Percentiles rank a stretch among this genome's conserved stretches.
Conservation (phyloP, 2,329 filamentous ascomycete species). For the Phyllosticta paracitricarpa region DNA sequence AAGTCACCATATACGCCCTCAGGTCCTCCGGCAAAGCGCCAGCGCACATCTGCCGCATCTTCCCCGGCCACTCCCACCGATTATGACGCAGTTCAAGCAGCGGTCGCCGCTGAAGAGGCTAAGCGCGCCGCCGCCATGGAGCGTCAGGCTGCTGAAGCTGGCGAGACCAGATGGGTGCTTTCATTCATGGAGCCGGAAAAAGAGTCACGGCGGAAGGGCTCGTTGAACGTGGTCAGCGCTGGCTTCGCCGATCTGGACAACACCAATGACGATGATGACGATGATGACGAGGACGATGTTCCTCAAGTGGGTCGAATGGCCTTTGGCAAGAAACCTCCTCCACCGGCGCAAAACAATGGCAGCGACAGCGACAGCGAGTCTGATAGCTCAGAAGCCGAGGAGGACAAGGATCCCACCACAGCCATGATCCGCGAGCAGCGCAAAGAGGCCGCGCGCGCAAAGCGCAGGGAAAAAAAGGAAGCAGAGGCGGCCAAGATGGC, state of each 20-base stretch:
- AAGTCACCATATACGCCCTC: conserved; percentile 40
- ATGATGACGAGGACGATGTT: conserved; percentile 23
- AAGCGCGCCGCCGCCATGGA: conserved; percentile 50
- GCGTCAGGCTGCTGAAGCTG: conserved; percentile 50
- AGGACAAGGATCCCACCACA: conserved; percentile 33
- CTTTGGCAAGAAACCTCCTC: conserved; percentile 38
- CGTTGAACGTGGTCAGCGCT: conserved; percentile 47
- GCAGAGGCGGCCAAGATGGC: conserved; percentile 38
- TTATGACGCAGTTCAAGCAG: conserved; percentile 51
- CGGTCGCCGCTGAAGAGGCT: conserved; percentile 56
- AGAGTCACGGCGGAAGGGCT: conserved; percentile 28
- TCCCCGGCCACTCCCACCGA: conserved; percentile 35
- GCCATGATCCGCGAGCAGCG: conserved; percentile 37
- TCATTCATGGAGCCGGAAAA: conserved; percentile 39
- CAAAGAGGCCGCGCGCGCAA: conserved; percentile 34
- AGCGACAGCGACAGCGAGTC: conserved; percentile 19
- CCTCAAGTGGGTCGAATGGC: conserved; percentile 35
- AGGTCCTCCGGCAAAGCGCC: conserved; percentile 52
- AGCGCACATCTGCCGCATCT: conserved; percentile 39
- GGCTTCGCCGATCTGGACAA: conserved; percentile 42
- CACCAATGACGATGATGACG: conserved; percentile 23
- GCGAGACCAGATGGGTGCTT: conserved; percentile 69
- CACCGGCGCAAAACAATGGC: conserved; percentile 29
- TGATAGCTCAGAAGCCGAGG: conserved; percentile 24
- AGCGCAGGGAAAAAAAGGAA: conserved; percentile 39